phyloP scores from a whole-genome alignment of 352 stramenopile genomes.

The Pythium scleroteichum region DNA sequence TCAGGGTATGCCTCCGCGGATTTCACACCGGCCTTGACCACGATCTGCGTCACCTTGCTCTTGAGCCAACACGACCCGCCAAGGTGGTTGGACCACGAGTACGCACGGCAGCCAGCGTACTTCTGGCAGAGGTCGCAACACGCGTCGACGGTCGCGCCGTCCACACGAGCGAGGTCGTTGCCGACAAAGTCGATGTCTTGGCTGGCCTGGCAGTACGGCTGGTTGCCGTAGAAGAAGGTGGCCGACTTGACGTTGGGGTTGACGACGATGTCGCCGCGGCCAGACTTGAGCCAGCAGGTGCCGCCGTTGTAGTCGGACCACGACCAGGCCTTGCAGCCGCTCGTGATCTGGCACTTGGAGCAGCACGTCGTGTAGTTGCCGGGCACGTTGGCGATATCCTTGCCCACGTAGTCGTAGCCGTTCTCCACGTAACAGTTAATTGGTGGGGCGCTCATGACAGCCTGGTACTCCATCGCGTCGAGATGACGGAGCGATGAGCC shows the following conservation, averaged over 20 bases:
- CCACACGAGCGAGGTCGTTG: constrained; percentile 11
- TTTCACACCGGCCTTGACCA: constrained; percentile 12
- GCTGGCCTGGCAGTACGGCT: background rate
- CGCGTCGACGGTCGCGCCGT: background rate
- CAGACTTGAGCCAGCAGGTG: constrained; percentile 24
- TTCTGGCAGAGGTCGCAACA: constrained; percentile 41
- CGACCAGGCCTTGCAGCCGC: constrained; percentile 10
- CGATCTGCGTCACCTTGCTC: constrained; percentile 8
- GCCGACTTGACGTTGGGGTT: constrained; percentile 20
- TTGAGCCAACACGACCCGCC: constrained; percentile 49
- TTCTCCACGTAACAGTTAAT: constrained; percentile 1
- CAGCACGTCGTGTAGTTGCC: constrained; percentile 29
- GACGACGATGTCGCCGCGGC: background rate
- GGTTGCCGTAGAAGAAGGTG: background rate
- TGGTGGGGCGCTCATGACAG: background rate
- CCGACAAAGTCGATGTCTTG: background rate
- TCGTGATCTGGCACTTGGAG: constrained; percentile 28
- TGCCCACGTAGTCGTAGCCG: constrained; percentile 30
- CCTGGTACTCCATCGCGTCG: background rate
- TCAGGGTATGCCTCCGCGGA: constrained; percentile 17
- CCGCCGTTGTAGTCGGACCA: constrained; percentile 29
- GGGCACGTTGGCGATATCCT: constrained; percentile 19
- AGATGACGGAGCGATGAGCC: background rate
- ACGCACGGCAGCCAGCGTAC: constrained; percentile 44
- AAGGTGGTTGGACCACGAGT: constrained; percentile 55